phyloP scores from a whole-genome alignment of 2,329 filamentous ascomycete genomes.

The Xenoacremonium recifei region DNA sequence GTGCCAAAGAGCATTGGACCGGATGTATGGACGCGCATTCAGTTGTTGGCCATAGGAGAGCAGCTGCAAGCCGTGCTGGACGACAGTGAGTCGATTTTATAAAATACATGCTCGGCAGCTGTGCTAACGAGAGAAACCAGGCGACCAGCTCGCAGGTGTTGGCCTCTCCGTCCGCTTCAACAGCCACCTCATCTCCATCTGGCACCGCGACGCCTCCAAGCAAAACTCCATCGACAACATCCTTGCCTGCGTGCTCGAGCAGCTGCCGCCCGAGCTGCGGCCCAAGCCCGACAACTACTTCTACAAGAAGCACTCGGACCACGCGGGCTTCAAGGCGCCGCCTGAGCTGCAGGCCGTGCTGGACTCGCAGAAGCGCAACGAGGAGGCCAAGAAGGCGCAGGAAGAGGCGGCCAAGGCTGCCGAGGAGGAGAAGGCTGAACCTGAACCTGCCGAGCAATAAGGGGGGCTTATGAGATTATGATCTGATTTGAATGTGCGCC shows the following conservation, averaged over 20 bases:
- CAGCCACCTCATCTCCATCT: slow-evolving; percentile 83
- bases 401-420: slow-evolving; percentile 13
- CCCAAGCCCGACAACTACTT: slow-evolving; percentile 72
- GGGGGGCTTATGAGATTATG: background rate
- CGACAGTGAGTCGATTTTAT: slow-evolving; percentile 57
- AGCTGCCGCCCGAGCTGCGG: slow-evolving; percentile 69
- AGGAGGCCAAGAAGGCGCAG: slow-evolving; percentile 24
- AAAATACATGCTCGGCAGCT: too few species aligned
- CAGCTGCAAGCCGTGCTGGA: slow-evolving; percentile 72
- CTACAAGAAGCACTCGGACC: slow-evolving; percentile 89
- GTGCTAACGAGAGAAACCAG: too few species aligned
- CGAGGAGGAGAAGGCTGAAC: slow-evolving; percentile 23
- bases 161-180: slow-evolving; percentile 87
- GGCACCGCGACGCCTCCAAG: slow-evolving; percentile 87
- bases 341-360: slow-evolving; percentile 57
- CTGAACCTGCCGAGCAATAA: slow-evolving; percentile 27
- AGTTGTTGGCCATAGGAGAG: slow-evolving; percentile 81
- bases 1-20: slow-evolving; percentile 73
- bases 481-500: background rate
- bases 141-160: slow-evolving; percentile 85
- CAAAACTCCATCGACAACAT: slow-evolving; percentile 75
- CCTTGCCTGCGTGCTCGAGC: slow-evolving; percentile 68
- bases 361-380: slow-evolving; percentile 53
- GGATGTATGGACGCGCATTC: slow-evolving; percentile 78
- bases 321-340: slow-evolving; percentile 73